Conservation (phyloP, 1,139 yeast species). For the Scheffersomyces quercinus region DNA sequence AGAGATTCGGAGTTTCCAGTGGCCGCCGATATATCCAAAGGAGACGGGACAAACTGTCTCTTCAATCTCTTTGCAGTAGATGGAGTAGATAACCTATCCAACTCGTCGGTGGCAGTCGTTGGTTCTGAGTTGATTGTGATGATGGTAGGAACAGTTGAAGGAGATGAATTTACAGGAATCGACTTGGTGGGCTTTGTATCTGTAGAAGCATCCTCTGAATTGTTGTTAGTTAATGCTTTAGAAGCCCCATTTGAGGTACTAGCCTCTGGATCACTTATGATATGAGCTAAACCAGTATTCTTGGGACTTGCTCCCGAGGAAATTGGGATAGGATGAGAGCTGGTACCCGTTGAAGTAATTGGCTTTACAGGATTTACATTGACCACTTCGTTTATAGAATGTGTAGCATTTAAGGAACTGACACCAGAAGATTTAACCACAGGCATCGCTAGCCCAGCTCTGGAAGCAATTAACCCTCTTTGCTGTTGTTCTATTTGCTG, state of each 20-base stretch:
- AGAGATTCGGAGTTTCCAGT: conserved; percentile 8
- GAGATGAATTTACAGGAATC: neutral
- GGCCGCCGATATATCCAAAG: conserved; percentile 25
- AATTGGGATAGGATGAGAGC: neutral
- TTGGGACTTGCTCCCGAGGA: neutral
- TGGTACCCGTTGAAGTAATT: neutral
- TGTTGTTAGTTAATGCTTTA: neutral
- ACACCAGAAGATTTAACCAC: conserved; percentile 1
- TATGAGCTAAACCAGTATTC: neutral
- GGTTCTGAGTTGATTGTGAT: conserved; percentile 1
- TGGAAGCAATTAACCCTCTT: conserved; percentile 44
- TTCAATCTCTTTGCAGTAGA: conserved; percentile 38
- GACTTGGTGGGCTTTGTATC: neutral
- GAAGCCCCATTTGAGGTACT: neutral
- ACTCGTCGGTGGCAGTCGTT: conserved; percentile 9
- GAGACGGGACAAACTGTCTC: conserved; percentile 47
- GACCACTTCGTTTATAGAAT: neutral
- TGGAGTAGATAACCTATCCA: conserved; percentile 25
- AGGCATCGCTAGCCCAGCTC: conserved; percentile 13
- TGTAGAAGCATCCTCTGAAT: neutral
- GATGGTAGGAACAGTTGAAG: neutral
- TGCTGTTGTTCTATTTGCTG: conserved; percentile 52
- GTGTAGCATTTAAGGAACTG: conserved; percentile 1
- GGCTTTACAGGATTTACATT: neutral
- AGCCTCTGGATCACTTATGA: no score